These are phyloP conservation scores for Clonostachys chloroleuca DNA, from an alignment of 2,329 filamentous ascomycete species.

Conservation along the genomic window DNA sequence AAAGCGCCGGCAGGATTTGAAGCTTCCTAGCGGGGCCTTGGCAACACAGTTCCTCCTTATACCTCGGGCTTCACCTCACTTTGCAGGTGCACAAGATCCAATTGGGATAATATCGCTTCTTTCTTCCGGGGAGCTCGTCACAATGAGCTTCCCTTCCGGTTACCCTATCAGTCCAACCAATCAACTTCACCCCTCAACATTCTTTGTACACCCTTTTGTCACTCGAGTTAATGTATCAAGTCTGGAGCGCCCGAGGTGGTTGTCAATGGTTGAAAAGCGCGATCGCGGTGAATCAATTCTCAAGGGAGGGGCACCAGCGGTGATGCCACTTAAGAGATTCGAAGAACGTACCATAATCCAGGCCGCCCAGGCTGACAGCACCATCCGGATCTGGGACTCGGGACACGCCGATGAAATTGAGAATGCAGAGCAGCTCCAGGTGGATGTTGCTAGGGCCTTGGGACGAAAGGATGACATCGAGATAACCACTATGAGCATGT, in stretches of 20 bases:
- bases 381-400: conserved; percentile 87
- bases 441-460: conserved; percentile 80
- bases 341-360: conserved; percentile 82
- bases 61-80: conserved; percentile 79
- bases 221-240: conserved; percentile 67
- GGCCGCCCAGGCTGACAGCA: conserved; percentile 86
- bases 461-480: conserved; percentile 74
- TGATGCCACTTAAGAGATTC: conserved; percentile 67
- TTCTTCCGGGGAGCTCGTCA: conserved; percentile 83
- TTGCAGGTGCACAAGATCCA: conserved; percentile 83
- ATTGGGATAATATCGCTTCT: conserved; percentile 78
- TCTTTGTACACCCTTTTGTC: conserved; percentile 87
- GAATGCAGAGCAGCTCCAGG: conserved; percentile 75
- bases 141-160: conserved; percentile 87
- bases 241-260: conserved; percentile 77
- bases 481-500: conserved; percentile 75
- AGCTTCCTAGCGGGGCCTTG: conserved; percentile 72
- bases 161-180: conserved; percentile 90
- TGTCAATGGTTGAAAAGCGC: conserved; percentile 83
- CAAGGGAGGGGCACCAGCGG: conserved; percentile 71
- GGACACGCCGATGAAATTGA: conserved; percentile 93
- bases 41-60: conserved; percentile 79
- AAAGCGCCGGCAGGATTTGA: conserved; percentile 68
- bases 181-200: conserved; percentile 81
- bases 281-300: conserved; percentile 74